A percentile compares a stretch with the other conserved stretches of the same genome.
These are phyloP conservation scores for Cladochytrium replicatum DNA, from an alignment of 192 early-diverging fungal species.

Conservation along the genomic window DNA sequence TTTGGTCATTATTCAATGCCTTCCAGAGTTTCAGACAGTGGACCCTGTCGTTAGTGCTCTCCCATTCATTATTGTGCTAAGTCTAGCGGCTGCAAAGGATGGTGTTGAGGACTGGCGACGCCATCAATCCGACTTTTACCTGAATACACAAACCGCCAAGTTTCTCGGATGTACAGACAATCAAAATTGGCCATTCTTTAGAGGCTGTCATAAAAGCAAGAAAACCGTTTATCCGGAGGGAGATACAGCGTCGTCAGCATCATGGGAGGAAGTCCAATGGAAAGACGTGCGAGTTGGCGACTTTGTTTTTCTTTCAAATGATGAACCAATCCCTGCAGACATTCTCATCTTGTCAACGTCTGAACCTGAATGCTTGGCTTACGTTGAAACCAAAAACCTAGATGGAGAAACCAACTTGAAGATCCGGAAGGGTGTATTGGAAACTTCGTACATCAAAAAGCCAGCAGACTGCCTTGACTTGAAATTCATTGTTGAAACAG, in stretches of 20 bases:
- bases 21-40: constrained; percentile 70
- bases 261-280: constrained; percentile 34
- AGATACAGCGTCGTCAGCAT: not conserved
- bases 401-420: constrained; percentile 99
- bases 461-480: constrained; percentile 78
- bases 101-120: constrained; percentile 89
- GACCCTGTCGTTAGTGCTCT: constrained; percentile 70
- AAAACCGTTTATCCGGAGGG: constrained; percentile 9
- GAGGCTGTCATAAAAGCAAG: no score
- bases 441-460: constrained; percentile 54
- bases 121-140: constrained; percentile 72
- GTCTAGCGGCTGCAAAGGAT: constrained; percentile 76
- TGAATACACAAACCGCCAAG: constrained; percentile 4
- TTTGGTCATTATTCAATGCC: constrained; percentile 69
- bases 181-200: not conserved
- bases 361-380: constrained; percentile 66
- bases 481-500: no score
- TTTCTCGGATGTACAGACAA: constrained; percentile 1
- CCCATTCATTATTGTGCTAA: constrained; percentile 71
- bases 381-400: constrained; percentile 88
- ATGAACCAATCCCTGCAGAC: constrained; percentile 79
- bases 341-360: constrained; percentile 70
- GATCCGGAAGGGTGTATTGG: constrained; percentile 55
- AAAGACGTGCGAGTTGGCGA: constrained; percentile 73
- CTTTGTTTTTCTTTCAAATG: constrained; percentile 70